Evolutionary conservation across 2,329 filamentous ascomycete genomes (phyloP), one percentile per base, ranked within the genome.

Genomic region (Furcasterigmium furcatum): DNA sequence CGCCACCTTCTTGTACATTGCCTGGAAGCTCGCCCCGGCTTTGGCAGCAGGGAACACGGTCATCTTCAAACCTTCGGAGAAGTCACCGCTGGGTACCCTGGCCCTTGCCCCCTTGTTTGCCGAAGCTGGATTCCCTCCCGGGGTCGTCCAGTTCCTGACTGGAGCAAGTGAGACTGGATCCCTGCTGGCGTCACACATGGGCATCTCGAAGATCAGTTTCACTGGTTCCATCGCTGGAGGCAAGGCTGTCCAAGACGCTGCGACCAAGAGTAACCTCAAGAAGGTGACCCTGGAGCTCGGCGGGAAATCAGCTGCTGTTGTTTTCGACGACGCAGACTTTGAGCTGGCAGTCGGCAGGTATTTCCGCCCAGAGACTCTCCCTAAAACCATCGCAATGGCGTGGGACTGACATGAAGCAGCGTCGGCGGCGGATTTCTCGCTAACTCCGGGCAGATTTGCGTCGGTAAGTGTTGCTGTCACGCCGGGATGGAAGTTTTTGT

Each of bases 31-130:
- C 7, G 45, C 32, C 18, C 45, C 45, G 6, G 45, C 45, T 4
- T 24, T 46, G 4, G 34, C 34, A 19, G 89, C 87, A 13, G 88
- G 88, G 42, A 94, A 94, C 73, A 91, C 87, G 12, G 65, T 91
- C 46, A 80, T 94, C 54, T 74, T 94, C 57, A 94, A 94, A 76
- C 88, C 88, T 6, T 92, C 88, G 1, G 88, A 94, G 72, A 82
- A 88, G 48, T 88, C 91, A 58, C 88, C 88, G 8, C 88, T 88
- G 48, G 87, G 87, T 9, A 82, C 84, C 58, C 90, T 92, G 84
- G 91, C 92, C 32, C 52, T 68, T 2, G 65, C 62, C 2, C 77
- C 78, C 24, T 68, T 90, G 16, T 73, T 89, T 51, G 77, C 80
- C 49, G 74, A 89, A 55, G 49, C 50, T n/a, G 46, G 54, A 3